Conservation (phyloP, 2,329 filamentous ascomycete genomes). For the Pleoardoris graminearum region DNA sequence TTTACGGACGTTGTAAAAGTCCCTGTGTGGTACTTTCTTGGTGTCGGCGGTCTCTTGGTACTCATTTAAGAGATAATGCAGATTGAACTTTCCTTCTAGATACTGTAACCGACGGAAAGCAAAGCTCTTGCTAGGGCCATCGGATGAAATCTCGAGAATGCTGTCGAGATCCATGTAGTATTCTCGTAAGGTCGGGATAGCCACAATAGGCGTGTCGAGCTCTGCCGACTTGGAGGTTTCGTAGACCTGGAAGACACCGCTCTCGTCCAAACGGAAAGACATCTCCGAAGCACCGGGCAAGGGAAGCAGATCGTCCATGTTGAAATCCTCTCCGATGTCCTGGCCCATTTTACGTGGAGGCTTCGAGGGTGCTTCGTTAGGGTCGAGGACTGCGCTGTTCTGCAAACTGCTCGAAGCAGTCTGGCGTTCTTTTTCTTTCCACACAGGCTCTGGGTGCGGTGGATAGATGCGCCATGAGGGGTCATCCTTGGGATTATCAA, state of each 20-base stretch:
- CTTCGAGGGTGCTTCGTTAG: conserved; percentile 41
- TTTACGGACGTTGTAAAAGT: conserved; percentile 99
- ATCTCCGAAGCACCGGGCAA: conserved; percentile 71
- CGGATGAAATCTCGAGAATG: conserved; percentile 85
- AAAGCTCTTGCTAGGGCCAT: conserved; percentile 96
- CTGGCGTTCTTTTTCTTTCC: conserved; percentile 62
- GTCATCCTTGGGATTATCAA: conserved; percentile 87
- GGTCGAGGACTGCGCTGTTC: conserved; percentile 42
- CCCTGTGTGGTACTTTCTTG: conserved; percentile 94
- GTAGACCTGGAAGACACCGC: conserved; percentile 91
- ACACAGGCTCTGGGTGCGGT: conserved; percentile 86
- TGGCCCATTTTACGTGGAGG: conserved; percentile 80
- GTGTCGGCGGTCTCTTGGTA: conserved; percentile 98
- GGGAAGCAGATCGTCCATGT: conserved; percentile 75
- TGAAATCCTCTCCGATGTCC: conserved; percentile 90
- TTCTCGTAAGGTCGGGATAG: conserved; percentile 89
- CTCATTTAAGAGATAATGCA: conserved; percentile 91
- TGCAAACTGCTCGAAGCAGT: conserved; percentile 44
- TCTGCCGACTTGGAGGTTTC: conserved; percentile 67
- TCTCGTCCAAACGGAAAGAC: conserved; percentile 77
- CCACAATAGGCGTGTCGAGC: conserved; percentile 69
- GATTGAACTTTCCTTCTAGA: conserved; percentile 93
- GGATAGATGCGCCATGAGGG: conserved; percentile 87
- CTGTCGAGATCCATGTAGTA: conserved; percentile 94
- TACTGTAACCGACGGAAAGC: conserved; percentile 94